Conservation (phyloP, 129 eudicot species). For the Solidago caesia region DNA sequence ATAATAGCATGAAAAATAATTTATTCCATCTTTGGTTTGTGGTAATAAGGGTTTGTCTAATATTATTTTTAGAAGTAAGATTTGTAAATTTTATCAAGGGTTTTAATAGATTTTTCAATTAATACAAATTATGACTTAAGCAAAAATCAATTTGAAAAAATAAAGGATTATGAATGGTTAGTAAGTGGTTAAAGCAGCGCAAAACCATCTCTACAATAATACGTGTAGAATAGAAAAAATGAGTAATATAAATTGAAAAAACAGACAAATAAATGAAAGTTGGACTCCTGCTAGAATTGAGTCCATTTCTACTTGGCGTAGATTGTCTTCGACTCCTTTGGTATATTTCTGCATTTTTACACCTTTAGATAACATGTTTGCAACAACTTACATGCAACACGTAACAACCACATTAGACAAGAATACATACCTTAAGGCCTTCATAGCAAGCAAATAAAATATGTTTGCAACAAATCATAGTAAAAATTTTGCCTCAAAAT, state of each 20-base stretch:
- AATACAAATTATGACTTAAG: too few relatives aligned
- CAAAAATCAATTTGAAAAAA: too few relatives aligned
- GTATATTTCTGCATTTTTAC: slow-evolving; percentile 83
- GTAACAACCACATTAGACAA: slow-evolving; percentile 19
- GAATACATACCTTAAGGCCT: background rate
- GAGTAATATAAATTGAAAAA: background rate
- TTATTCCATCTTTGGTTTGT: too few relatives aligned
- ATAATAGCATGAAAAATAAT: too few relatives aligned
- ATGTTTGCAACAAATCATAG: background rate
- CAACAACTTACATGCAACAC: slow-evolving; percentile 61
- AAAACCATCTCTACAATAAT: slow-evolving; percentile 9
- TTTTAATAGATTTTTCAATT: too few relatives aligned
- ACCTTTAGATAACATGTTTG: slow-evolving; percentile 90
- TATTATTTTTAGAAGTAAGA: too few relatives aligned
- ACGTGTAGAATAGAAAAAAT: background rate
- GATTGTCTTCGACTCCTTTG: slow-evolving; percentile 90
- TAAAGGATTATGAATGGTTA: too few relatives aligned
- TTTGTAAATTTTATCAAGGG: too few relatives aligned
- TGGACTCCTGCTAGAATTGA: slow-evolving; percentile 75
- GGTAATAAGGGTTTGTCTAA: too few relatives aligned
- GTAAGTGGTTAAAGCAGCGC: background rate
- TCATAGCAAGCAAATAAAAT: slow-evolving; percentile 20
- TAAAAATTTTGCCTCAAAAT: background rate
- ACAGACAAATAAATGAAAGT: slow-evolving; percentile 7
- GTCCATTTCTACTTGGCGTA: slow-evolving; percentile 86